Evolutionary conservation across 768 basidiomycete species (phyloP), one percentile per base, ranked within the genome.

Genomic region (Paxillus ammoniavirescens): DNA sequence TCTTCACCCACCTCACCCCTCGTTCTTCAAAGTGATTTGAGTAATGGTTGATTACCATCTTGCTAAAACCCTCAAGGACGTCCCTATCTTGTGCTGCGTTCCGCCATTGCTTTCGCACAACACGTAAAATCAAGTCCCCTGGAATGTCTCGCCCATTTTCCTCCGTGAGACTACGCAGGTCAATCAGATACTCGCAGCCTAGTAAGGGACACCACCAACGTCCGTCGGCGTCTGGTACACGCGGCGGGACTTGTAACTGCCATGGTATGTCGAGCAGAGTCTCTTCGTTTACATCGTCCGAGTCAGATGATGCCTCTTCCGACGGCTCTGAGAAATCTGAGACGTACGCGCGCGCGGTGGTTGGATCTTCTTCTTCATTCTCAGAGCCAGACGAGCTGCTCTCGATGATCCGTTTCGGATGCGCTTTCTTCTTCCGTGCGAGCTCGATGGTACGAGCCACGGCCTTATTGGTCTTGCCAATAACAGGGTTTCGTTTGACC

Each of bases 281-380:
- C 50, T 43, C 50, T 21, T 68, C 71, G 17, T 50, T 52, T 37
- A 55, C 50, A 10, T 63, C 47, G 38, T 67, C 66, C 43, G 75
- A 72, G 41, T 76, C 75, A 2, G 76, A 66, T n/a, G 68, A 73
- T 6, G 75, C 70, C 12, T 68, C 69, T 18, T 78, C 76, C 4
- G 82, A 82, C 7, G 65, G 61, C n/a, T 78, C 76, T 10, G 79
- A 80, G 62, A 85, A 86, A 60, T 86, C 84, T 0, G 80, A 74
- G 61, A 80, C 82, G 56, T 84, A 84, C 10, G 38, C 61, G 63
- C 61, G 50, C 62, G 71, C 44, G 61, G 46, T 49, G 13, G 45
- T 49, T n/a, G 37, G 50, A 21, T 37, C 36, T 12, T 44, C 58
- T 21, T 15, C 53, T 1, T 71, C 69, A 12, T 62, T 61, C 2